phyloP scores from a whole-genome alignment of 176 grass and related monocot species.

The Phoenix roebelenii region DNA sequence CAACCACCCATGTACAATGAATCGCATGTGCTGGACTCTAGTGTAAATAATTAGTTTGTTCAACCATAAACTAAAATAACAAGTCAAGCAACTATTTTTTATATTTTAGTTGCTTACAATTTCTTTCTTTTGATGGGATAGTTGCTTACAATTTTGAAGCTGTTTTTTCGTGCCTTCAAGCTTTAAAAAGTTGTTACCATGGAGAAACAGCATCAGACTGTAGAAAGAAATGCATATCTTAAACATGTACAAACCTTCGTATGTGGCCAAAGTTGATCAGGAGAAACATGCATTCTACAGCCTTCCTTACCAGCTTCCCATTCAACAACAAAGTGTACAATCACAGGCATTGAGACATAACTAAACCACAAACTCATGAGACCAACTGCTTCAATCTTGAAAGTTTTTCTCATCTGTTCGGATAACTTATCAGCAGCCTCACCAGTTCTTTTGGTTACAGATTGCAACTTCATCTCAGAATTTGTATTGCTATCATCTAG shows the following conservation, averaged over 20 bases:
- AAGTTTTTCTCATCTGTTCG: constrained; percentile 89
- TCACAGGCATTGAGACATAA: constrained; percentile 84
- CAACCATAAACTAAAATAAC: no score
- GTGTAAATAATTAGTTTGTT: no score
- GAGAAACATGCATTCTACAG: constrained; percentile 96
- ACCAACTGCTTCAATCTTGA: constrained; percentile 95
- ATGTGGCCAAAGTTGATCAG: constrained; percentile 98
- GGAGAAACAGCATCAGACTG: no score
- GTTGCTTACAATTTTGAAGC: no score
- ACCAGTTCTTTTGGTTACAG: constrained; percentile 29
- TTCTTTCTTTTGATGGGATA: no score
- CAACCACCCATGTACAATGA: no score
- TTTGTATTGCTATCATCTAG: constrained; percentile 33
- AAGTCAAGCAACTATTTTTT: no score
- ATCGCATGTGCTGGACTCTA: no score
- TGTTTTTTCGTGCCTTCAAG: no score
- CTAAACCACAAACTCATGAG: constrained; percentile 97
- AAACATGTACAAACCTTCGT: constrained; percentile 55
- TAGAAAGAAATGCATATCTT: neutral
- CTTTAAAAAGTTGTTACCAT: no score
- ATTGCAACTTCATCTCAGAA: constrained; percentile 30
- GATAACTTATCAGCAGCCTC: constrained; percentile 64
- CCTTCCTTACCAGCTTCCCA: constrained; percentile 82
- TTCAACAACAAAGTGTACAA: constrained; percentile 96
- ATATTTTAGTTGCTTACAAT: no score